These are phyloP conservation scores for Auricularia sp. DNA, from an alignment of 768 basidiomycete species.

Conservation along the genomic window DNA sequence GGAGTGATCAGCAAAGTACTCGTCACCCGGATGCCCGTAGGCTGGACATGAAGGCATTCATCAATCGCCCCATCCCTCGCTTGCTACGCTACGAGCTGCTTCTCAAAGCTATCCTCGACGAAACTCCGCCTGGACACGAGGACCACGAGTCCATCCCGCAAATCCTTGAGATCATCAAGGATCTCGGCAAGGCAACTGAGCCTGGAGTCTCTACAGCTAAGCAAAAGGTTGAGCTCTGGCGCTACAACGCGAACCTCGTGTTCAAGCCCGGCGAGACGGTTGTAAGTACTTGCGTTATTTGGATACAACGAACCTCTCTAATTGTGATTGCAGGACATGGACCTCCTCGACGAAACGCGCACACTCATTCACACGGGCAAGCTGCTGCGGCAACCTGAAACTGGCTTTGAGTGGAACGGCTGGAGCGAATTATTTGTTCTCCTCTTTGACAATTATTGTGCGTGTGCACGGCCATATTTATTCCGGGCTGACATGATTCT, in stretches of 20 bases:
- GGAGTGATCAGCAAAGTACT: constrained; percentile 23
- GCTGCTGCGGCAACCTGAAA: constrained; percentile 78
- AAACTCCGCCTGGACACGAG: constrained; percentile 64
- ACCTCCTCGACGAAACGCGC: constrained; percentile 72
- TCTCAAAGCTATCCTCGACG: constrained; percentile 69
- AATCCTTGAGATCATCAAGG: constrained; percentile 78
- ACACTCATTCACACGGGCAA: constrained; percentile 78
- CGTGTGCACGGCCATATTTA: constrained; percentile 20
- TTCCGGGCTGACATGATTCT: not conserved
- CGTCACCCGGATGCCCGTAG: constrained; percentile 71
- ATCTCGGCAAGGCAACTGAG: constrained; percentile 79
- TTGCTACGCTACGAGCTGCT: constrained; percentile 82
- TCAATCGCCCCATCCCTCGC: constrained; percentile 85
- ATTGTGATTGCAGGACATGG: constrained; percentile 57
- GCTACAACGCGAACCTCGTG: constrained; percentile 66
- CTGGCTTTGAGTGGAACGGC: constrained; percentile 77
- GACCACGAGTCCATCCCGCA: constrained; percentile 76
- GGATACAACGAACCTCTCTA: not conserved
- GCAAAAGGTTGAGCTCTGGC: constrained; percentile 84
- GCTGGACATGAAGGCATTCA: constrained; percentile 87
- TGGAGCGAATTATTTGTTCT: constrained; percentile 88
- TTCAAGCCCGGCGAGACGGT: constrained; percentile 73
- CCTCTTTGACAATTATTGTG: constrained; percentile 91
- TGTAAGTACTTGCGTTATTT: constrained; percentile 24
- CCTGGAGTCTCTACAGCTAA: constrained; percentile 79